Evolutionary conservation across 208 protist species (phyloP), one percentile per base, ranked within the genome.

Genomic region (Wallacemonas sp.): DNA sequence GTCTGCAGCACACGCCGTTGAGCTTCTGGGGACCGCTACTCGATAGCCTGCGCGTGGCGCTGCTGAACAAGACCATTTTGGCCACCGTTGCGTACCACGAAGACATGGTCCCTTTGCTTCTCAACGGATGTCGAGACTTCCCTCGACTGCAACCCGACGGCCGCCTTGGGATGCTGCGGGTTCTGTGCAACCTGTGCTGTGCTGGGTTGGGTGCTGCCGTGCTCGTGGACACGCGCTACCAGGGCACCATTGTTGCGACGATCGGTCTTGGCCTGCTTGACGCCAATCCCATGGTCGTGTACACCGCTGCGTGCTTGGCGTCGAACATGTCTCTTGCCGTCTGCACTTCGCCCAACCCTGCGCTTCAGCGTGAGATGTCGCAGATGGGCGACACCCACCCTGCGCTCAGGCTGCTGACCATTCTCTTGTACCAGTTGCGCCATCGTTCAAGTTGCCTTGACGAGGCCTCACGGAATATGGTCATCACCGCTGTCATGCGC

Each of bases 381-480:
- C 36, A 63, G 9, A 27, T 41, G 1, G 60, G 24, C 28, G 67
- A 75, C 49, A 39, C 44, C 1, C 72, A 82, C 66, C 66, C 69
- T 28, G 38, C 70, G 1, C 21, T 73, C 28, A 61, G 70, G 5
- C 70, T 96, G 12, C 42, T 75, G 6, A 93, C 81, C 21, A 58
- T 96, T 17, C 28, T 89, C 9, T 54, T 93, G 41, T 91, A 90
- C 67, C 84, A 77, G 46, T 33, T 96, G 31, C 60, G 59, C 6
- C 49, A 65, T 26, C 65, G 78, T 62, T 69, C 70, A 3, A 26
- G 2, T 6, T 41, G 72, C 27, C 54, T 91, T 55, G 49, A 71
- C 6, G 90, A 96, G 76, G 68, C 90, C 1, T 74, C 71, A 1
- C 72, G 88, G 19, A 89, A 91, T 61, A 93, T 94, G 87, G 27